These are phyloP conservation scores for Nitzschia sp. DNA, from an alignment of 108 stramenopile genomes.

Conservation along the genomic window DNA sequence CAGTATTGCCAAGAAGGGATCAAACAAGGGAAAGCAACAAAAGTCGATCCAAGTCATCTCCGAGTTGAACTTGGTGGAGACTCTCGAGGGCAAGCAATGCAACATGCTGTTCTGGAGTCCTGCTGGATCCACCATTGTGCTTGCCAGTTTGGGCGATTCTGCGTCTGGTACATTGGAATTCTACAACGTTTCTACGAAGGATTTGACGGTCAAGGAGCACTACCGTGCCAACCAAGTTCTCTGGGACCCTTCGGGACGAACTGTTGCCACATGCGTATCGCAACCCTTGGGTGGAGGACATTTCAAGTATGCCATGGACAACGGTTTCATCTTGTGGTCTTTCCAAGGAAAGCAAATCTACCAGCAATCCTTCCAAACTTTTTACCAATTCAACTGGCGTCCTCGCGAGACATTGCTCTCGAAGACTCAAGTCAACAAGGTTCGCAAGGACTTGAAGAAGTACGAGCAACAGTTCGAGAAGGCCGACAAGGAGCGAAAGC, in stretches of 20 bases:
- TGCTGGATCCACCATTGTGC: conserved; percentile 81
- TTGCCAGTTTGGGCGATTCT: conserved; percentile 90
- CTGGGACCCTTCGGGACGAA: conserved; percentile 95
- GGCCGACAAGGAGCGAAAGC: conserved; percentile 89
- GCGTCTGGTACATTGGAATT: conserved; percentile 89
- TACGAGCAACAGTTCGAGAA: conserved; percentile 96
- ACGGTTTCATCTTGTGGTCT: conserved; percentile 93
- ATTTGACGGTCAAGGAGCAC: conserved; percentile 84
- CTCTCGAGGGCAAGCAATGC: conserved; percentile 82
- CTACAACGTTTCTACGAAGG: conserved; percentile 90
- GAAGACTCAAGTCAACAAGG: conserved; percentile 75
- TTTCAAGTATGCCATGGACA: conserved; percentile 97
- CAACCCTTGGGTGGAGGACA: conserved; percentile 92
- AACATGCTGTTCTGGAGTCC: conserved; percentile 95
- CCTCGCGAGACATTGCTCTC: conserved; percentile 87
- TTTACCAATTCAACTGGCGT: conserved; percentile 95
- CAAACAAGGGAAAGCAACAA: conserved; percentile 54
- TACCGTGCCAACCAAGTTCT: conserved; percentile 90
- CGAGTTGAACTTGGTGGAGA: conserved; percentile 80
- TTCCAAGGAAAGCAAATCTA: conserved; percentile 92
- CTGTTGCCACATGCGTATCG: conserved; percentile 85
- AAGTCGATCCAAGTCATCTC: conserved; percentile 40
- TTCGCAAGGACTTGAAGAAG: conserved; percentile 91
- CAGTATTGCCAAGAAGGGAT: conserved; percentile 40
- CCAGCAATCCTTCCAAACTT: conserved; percentile 87